phyloP scores from a whole-genome alignment of 169 alveolate genomes.

The Plasmodium vinckei region DNA sequence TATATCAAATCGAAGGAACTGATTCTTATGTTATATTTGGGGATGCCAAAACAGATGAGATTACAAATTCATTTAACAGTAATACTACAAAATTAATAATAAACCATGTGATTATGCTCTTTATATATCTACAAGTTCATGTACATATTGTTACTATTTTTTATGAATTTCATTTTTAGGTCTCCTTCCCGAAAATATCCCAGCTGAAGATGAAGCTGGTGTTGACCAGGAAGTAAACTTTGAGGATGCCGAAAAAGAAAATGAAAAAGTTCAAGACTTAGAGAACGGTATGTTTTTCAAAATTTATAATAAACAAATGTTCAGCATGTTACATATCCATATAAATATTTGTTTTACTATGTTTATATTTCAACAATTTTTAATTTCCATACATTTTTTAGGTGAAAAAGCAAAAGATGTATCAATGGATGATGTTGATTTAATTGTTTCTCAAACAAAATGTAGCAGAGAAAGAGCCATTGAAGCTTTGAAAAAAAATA shows the following conservation, averaged over 20 bases:
- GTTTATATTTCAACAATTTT: background rate
- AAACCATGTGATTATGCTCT: background rate
- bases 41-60: conserved; percentile 95
- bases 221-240: conserved; percentile 79
- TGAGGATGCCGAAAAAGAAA: conserved; percentile 67
- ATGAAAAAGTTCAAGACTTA: conserved; percentile 76
- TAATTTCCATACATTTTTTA: background rate
- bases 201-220: conserved; percentile 13
- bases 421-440: conserved; percentile 86
- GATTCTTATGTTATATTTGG: conserved; percentile 97
- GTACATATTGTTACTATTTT: background rate
- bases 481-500: conserved; percentile 88
- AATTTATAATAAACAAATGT: background rate
- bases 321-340: conserved; percentile 6
- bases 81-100: background rate
- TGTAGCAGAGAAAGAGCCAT: conserved; percentile 92
- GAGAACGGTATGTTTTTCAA: conserved; percentile 79
- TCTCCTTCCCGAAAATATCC: conserved; percentile 24
- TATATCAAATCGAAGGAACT: conserved; percentile 91
- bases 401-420: conserved; percentile 83
- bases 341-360: background rate
- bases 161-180: conserved; percentile 8
- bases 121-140: background rate
- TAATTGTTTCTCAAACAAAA: conserved; percentile 92
- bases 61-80: conserved; percentile 81